Evolutionary conservation across 768 basidiomycete species (phyloP).

Genomic region (Suillus spraguei): DNA sequence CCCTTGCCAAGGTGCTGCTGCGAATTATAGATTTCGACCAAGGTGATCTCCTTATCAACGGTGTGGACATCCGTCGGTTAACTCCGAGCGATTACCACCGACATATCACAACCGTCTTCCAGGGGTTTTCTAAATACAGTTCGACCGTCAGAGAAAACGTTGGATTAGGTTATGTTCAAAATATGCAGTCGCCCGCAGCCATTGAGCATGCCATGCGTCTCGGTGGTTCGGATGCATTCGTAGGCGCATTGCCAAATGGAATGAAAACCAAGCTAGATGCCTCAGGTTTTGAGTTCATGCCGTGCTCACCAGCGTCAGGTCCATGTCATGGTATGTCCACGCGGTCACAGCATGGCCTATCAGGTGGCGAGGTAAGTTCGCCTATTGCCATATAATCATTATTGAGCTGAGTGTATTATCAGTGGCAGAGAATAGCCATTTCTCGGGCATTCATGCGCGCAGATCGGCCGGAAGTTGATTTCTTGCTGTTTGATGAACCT

Average conservation of each 20-base stretch:
- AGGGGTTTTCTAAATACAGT: slow-evolving; percentile 82
- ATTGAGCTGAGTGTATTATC: slow-evolving; percentile 17
- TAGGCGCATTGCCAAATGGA: slow-evolving; percentile 69
- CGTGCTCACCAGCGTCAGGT: slow-evolving; percentile 32
- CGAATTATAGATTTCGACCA: slow-evolving; percentile 77
- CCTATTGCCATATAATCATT: slow-evolving; percentile 16
- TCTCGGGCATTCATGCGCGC: slow-evolving; percentile 89
- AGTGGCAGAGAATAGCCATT: slow-evolving; percentile 90
- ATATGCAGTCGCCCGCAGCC: slow-evolving; percentile 55
- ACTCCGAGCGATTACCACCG: slow-evolving; percentile 72
- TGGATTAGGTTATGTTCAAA: slow-evolving; percentile 76
- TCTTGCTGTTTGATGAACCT: slow-evolving; percentile 86
- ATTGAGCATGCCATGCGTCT: slow-evolving; percentile 68
- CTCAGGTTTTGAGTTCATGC: slow-evolving; percentile 56
- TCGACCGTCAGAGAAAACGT: slow-evolving; percentile 82
- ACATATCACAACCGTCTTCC: slow-evolving; percentile 81
- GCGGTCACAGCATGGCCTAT: slow-evolving; percentile 63
- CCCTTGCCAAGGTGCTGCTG: slow-evolving; percentile 78
- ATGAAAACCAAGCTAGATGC: slow-evolving; percentile 72
- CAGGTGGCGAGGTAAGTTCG: slow-evolving; percentile 76
- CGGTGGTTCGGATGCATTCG: slow-evolving; percentile 70
- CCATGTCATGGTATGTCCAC: slow-evolving; percentile 34
- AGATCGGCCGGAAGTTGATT: slow-evolving; percentile 70
- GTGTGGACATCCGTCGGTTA: slow-evolving; percentile 63
- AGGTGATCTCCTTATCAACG: slow-evolving; percentile 73